phyloP scores from a whole-genome alignment of 441 rosid genomes.

The Croton laevigatus region DNA sequence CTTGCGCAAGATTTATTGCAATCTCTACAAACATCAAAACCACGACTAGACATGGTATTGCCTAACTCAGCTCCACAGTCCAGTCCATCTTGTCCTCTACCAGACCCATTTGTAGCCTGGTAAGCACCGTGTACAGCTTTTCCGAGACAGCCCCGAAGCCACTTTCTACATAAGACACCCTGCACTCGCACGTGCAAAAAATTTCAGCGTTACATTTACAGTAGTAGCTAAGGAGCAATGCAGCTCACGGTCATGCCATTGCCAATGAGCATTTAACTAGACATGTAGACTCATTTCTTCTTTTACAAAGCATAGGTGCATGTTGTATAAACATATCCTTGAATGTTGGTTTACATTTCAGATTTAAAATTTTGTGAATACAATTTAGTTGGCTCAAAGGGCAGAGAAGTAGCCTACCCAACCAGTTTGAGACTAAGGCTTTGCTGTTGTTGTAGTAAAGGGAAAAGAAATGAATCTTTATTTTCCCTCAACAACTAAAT shows the following conservation, averaged over 20 bases:
- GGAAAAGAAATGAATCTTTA: neutral
- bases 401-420: neutral
- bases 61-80: constrained; percentile 65
- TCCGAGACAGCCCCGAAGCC: constrained; percentile 68
- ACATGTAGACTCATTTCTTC: too few relatives aligned
- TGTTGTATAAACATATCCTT: neutral
- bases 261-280: neutral
- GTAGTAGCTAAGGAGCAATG: neutral
- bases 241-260: neutral
- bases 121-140: constrained; percentile 62
- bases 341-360: neutral
- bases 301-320: too few relatives aligned
- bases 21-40: constrained; percentile 1
- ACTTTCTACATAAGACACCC: constrained; percentile 62
- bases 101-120: constrained; percentile 92
- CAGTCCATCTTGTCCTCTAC: constrained; percentile 81
- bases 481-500: neutral
- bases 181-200: constrained; percentile 22
- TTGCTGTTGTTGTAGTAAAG: too few relatives aligned
- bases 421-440: too few relatives aligned
- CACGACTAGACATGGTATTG: neutral
- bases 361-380: neutral
- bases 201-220: neutral
- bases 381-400: neutral
- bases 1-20: neutral